phyloP scores from a whole-genome alignment of 768 basidiomycete species.

The Obba rivulosa region DNA sequence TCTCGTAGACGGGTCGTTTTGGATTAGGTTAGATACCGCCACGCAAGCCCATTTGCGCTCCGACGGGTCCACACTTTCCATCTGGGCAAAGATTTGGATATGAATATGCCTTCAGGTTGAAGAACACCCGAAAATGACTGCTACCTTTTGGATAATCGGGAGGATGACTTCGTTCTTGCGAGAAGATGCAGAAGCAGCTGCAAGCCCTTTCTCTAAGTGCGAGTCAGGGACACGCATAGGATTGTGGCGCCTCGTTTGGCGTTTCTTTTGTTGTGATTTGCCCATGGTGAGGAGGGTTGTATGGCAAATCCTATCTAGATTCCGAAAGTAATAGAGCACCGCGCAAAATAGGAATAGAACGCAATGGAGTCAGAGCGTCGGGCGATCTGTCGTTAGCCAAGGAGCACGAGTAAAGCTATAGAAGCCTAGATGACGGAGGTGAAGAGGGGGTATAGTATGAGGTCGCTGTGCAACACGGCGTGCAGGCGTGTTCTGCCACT shows the following conservation, averaged over 20 bases:
- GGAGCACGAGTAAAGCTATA: too few relatives aligned
- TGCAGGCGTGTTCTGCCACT: too few relatives aligned
- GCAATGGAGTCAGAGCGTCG: too few relatives aligned
- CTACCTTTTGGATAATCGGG: conserved; percentile 88
- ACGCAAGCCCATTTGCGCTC: conserved; percentile 97
- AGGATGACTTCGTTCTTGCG: conserved; percentile 75
- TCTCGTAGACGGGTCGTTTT: conserved; percentile 91
- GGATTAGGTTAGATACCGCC: conserved; percentile 91
- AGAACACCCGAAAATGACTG: conserved; percentile 3
- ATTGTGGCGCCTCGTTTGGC: conserved; percentile 81
- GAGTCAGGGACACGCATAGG: conserved; percentile 92
- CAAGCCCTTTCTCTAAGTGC: conserved; percentile 80
- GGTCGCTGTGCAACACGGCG: too few relatives aligned
- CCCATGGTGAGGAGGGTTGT: conserved; percentile 54
- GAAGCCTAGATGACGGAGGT: too few relatives aligned
- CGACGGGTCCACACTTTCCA: conserved; percentile 66
- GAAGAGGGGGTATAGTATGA: too few relatives aligned
- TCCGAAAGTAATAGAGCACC: not conserved
- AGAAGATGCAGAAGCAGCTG: conserved; percentile 65
- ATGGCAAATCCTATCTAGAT: not conserved
- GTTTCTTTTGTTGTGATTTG: conserved; percentile 82
- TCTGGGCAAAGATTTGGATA: conserved; percentile 33
- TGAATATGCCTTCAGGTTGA: not conserved
- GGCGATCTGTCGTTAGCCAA: too few relatives aligned
- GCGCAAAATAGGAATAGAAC: too few relatives aligned